A percentile compares a stretch with the other conserved stretches of the same genome.
Conservation (phyloP, 257 asterid genomes). For the Solanum dulcamara region DNA sequence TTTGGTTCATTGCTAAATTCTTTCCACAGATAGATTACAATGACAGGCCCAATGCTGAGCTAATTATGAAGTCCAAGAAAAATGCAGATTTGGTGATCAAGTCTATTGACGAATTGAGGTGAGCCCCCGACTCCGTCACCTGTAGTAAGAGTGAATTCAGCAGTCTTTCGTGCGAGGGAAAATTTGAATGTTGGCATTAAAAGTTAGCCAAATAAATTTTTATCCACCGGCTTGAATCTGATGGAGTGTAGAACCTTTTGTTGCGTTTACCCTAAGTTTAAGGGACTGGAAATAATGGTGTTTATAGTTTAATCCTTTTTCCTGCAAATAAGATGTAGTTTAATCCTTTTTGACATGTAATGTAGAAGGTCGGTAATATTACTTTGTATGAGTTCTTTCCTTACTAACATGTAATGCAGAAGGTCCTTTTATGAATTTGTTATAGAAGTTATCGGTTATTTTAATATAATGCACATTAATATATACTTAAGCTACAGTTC, state of each 20-base stretch:
- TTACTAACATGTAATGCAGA: too few species aligned
- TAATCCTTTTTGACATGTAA: not conserved
- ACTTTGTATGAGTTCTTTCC: not conserved
- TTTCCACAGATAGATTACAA: conserved; percentile 63
- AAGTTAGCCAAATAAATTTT: not conserved
- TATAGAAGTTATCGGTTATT: too few species aligned
- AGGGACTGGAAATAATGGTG: not conserved
- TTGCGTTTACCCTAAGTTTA: not conserved
- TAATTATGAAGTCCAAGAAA: conserved; percentile 57
- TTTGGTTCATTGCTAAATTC: conserved; percentile 1
- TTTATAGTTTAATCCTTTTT: not conserved
- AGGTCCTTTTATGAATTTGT: too few species aligned
- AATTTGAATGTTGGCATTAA: not conserved
- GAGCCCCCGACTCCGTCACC: not conserved
- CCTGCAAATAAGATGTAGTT: not conserved
- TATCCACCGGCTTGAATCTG: not conserved
- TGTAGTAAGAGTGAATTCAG: not conserved
- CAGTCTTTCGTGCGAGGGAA: not conserved
- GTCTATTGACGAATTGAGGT: conserved; percentile 45
- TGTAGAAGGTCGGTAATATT: not conserved
- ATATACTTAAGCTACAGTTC: not conserved
- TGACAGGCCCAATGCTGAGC: conserved; percentile 88
- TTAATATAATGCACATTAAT: not conserved
- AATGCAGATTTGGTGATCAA: conserved; percentile 74
- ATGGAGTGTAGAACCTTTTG: not conserved